Evolutionary conservation across 2,329 filamentous ascomycete species (phyloP).

Genomic region (Cladophialophora carrionii): DNA sequence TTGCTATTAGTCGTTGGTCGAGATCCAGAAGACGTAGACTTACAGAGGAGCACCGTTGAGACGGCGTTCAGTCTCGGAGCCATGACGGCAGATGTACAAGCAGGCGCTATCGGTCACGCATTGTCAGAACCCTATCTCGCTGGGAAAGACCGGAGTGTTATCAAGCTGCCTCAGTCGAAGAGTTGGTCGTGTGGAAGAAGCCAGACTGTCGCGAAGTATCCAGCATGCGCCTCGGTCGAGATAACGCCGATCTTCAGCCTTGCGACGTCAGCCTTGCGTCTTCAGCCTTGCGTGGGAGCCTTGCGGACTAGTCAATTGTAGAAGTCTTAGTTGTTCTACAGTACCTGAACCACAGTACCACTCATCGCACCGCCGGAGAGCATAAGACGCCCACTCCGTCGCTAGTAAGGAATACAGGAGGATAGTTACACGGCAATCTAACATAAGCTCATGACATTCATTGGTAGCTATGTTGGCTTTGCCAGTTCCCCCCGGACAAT

Average conservation of each 20-base stretch:
- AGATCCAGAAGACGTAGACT: constrained; percentile 9
- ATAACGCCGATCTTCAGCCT: constrained; percentile 32
- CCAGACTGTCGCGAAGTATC: constrained; percentile 27
- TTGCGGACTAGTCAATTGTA: background rate
- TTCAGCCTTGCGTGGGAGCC: background rate
- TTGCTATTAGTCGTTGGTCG: background rate
- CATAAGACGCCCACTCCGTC: background rate
- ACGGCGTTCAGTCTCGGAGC: constrained; percentile 11
- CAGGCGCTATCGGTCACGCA: constrained; percentile 20
- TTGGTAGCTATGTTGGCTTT: background rate
- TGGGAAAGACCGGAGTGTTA: background rate
- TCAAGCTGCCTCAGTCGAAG: background rate
- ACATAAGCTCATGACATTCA: background rate
- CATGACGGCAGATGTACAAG: constrained; percentile 19
- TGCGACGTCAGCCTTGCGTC: constrained; percentile 7
- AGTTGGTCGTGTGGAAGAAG: constrained; percentile 20
- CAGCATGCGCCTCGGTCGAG: constrained; percentile 13
- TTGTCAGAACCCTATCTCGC: background rate
- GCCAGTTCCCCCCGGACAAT: background rate
- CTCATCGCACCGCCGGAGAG: background rate
- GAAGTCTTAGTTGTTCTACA: no score
- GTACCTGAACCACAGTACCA: background rate
- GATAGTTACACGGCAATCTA: background rate
- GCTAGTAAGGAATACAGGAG: background rate
- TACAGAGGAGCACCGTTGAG: constrained; percentile 19